Evolutionary conservation across 768 basidiomycete species (phyloP).

Genomic region (Hygrophoropsis aurantiaca): DNA sequence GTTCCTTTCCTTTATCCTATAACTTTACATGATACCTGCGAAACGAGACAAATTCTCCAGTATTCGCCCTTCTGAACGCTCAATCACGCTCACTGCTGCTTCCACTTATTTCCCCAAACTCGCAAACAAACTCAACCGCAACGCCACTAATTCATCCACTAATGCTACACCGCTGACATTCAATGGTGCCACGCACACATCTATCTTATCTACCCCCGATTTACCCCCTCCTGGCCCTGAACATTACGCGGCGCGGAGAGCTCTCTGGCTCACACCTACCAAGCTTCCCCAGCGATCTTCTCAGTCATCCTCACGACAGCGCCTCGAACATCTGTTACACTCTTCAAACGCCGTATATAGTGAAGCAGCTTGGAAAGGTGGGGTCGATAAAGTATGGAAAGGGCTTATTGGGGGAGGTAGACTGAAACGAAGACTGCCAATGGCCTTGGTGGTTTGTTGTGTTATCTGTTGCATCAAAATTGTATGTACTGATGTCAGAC

Average conservation of each 20-base stretch:
- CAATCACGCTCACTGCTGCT: neutral
- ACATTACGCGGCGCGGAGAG: conserved; percentile 61
- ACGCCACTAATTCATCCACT: conserved; percentile 3
- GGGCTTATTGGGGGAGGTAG: conserved; percentile 57
- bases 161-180: conserved; percentile 1
- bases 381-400: conserved; percentile 62
- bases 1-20: neutral
- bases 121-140: conserved; percentile 5
- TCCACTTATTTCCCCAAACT: conserved; percentile 9
- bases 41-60: conserved; percentile 9
- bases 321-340: conserved; percentile 52
- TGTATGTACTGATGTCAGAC: conserved; percentile 16
- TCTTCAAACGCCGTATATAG: conserved; percentile 45
- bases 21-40: conserved; percentile 15
- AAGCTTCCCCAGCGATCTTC: conserved; percentile 11
- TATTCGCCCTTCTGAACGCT: conserved; percentile 1
- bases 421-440: conserved; percentile 61
- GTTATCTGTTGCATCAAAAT: conserved; percentile 1
- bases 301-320: conserved; percentile 40
- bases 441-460: conserved; percentile 59
- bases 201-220: conserved; percentile 6
- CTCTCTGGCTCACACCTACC: conserved; percentile 52
- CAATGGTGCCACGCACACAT: conserved; percentile 5
- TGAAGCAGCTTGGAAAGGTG: conserved; percentile 55
- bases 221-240: conserved; percentile 65